These are phyloP conservation scores for Trematosphaeria pertusa DNA, from an alignment of 2,329 filamentous ascomycete species.

Conservation along the genomic window DNA sequence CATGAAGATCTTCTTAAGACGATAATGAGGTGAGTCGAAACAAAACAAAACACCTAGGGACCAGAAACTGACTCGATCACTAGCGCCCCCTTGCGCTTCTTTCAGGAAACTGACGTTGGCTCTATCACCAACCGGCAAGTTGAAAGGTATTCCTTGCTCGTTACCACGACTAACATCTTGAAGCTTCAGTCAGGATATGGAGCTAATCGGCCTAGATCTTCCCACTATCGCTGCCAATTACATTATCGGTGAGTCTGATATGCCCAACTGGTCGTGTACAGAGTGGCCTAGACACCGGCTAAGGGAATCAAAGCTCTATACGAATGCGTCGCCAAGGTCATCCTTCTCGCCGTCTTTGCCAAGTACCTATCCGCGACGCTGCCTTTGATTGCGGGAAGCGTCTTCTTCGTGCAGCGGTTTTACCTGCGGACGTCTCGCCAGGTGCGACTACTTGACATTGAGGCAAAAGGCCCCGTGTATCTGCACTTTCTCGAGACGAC, in stretches of 20 bases:
- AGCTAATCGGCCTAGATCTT: conserved; percentile 12
- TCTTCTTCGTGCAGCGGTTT: conserved; percentile 47
- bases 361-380: conserved; percentile 7
- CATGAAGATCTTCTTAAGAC: conserved; percentile 14
- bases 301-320: conserved; percentile 9
- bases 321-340: conserved; percentile 11
- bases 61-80: conserved; percentile 1
- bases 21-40: conserved; percentile 11
- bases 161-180: conserved; percentile 8
- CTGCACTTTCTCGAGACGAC: conserved; percentile 58
- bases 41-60: not conserved
- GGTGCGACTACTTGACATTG: conserved; percentile 58
- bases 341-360: conserved; percentile 8
- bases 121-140: conserved; percentile 14
- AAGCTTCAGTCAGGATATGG: conserved; percentile 18
- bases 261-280: not conserved
- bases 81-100: conserved; percentile 14
- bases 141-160: conserved; percentile 3
- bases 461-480: conserved; percentile 55
- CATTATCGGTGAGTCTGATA: conserved; percentile 12
- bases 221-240: conserved; percentile 12
- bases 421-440: conserved; percentile 55
- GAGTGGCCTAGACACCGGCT: conserved; percentile 5
- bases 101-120: conserved; percentile 11
- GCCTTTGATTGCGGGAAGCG: conserved; percentile 1